Evolutionary conservation across 441 rosid species (phyloP), one percentile per base, ranked within the genome.

Genomic region (Pelargonium cotyledonis): DNA sequence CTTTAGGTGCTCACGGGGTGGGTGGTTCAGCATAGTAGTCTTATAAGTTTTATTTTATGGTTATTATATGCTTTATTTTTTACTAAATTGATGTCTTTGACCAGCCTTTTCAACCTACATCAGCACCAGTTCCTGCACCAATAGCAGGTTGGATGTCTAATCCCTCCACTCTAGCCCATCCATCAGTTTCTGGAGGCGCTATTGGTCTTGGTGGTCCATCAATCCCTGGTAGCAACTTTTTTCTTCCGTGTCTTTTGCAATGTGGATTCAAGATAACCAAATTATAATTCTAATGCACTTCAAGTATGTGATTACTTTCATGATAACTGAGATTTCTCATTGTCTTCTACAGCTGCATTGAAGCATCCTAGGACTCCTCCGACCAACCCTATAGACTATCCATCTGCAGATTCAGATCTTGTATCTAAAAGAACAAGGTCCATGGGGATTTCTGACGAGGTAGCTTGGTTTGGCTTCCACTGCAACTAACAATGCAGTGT

Each of bases 141-240:
- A 85, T 88, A 70, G 85, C 91, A 49, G 96, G 96, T 61, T 88
- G 93, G 96, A 88, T 88, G 96, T 89, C 96, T 19, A 88, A 80
- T 79, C 79, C 93, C 67, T 67, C 90, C 70, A 68, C 92, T 57
- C 83, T 84, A 26, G 83, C 91, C 68, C 88, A 89, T 68, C 86
- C 88, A 0, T 80, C 86, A 40, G 91, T 83, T 73, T 86, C 93
- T 75, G 88, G 80, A 10, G 93, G 88, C 51, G 88, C 89, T 43
- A 73, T 88, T 18, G 88, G 90, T 69, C 78, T 88, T 74, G 35
- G 84, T 67, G 80, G 77, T 10, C 80, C 90, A 58, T 88, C 82
- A 75, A 88, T 78, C 75, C 79, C 93, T 73, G 96, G 96, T 63
- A 40, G n/a, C 19, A 38, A n/a, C 10, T 29, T 18, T 21, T 35